Evolutionary conservation across 306 rosid species (phyloP).

Genomic region (Quercus parvula): DNA sequence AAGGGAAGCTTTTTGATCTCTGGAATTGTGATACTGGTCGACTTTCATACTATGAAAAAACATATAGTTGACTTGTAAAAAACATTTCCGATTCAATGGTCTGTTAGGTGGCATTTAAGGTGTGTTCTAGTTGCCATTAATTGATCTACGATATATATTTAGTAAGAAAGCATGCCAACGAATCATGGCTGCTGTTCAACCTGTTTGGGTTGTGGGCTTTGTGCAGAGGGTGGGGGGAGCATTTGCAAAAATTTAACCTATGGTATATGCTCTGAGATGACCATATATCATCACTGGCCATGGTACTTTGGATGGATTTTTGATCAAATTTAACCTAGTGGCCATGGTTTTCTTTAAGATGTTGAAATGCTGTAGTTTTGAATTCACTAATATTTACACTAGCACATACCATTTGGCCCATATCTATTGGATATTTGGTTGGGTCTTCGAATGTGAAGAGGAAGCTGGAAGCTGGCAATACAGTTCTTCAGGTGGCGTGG

Average conservation of each 20-base stretch:
- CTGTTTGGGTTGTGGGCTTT: not conserved
- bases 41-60: not conserved
- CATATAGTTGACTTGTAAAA: not conserved
- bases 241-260: not conserved
- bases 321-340: not conserved
- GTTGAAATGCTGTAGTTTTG: not conserved
- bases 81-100: slow-evolving; percentile 1
- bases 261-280: not conserved
- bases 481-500: not conserved
- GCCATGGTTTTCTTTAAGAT: not conserved
- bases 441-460: not conserved
- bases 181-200: not conserved
- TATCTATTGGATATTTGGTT: not conserved
- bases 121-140: not conserved
- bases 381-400: not conserved
- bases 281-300: not conserved
- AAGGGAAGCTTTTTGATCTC: slow-evolving; percentile 8
- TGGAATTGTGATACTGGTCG: not conserved
- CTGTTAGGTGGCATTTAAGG: not conserved
- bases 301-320: not conserved
- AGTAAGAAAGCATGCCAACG: not conserved
- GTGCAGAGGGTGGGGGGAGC: not conserved
- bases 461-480: not conserved
- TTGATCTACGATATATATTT: not conserved
- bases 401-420: not conserved